Evolutionary conservation across 257 asterid species (phyloP).

Genomic region (Nicotiana paniculata): DNA sequence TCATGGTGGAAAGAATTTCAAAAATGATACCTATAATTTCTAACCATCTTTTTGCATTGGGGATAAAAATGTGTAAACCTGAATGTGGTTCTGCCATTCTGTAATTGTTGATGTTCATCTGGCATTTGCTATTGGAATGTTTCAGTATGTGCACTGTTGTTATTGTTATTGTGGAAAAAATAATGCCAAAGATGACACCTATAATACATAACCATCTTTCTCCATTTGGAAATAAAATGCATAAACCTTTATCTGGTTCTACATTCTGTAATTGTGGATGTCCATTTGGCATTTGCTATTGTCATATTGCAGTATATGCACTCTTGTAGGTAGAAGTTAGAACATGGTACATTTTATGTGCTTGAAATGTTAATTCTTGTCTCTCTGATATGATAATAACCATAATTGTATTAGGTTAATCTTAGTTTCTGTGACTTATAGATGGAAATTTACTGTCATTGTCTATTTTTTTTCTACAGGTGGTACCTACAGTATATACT

Average conservation of each 20-base stretch:
- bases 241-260: not conserved
- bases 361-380: not conserved
- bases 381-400: not conserved
- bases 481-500: slow-evolving; percentile 92
- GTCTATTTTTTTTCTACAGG: slow-evolving; percentile 44
- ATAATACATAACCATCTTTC: not conserved
- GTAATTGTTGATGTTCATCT: not conserved
- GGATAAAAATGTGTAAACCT: not conserved
- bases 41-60: not conserved
- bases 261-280: not conserved
- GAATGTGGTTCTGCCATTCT: not conserved
- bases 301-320: not conserved
- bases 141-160: not conserved
- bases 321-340: not conserved
- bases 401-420: too few relatives aligned
- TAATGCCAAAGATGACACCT: not conserved
- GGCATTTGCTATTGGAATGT: not conserved
- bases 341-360: not conserved
- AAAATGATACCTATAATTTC: not conserved
- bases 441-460: not conserved
- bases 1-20: not conserved
- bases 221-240: not conserved
- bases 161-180: not conserved
- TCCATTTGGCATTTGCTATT: not conserved
- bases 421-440: not conserved